A percentile compares a stretch with the other conserved stretches of the same genome.
These are phyloP conservation scores for Orbilia brochopaga DNA, from an alignment of 2,329 filamentous ascomycete genomes.

Conservation along the genomic window DNA sequence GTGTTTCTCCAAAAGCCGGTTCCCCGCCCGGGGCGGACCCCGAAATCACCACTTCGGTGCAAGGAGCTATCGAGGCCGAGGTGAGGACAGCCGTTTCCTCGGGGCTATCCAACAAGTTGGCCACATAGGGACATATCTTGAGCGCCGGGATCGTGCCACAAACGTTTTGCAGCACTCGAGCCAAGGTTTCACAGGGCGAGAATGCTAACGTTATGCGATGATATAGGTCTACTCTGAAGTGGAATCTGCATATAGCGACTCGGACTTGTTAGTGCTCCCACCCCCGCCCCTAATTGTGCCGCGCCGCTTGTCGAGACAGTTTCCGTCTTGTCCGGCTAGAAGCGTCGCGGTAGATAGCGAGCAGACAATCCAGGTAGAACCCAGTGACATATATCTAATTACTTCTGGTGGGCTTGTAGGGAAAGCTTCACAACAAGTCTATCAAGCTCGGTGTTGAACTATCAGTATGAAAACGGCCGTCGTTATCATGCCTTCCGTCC, in stretches of 20 bases:
- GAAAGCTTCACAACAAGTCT: slow-evolving; percentile 19
- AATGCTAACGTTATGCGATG: not conserved
- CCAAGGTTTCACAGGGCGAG: not conserved
- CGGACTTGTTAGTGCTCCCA: slow-evolving; percentile 8
- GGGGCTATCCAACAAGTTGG: too few species aligned
- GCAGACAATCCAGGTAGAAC: too few species aligned
- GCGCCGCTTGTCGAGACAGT: too few species aligned
- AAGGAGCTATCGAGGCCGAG: not conserved
- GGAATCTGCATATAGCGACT: slow-evolving; percentile 24
- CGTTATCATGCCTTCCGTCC: slow-evolving; percentile 18
- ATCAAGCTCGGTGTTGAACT: slow-evolving; percentile 11
- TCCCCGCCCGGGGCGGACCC: not conserved
- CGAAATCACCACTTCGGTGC: not conserved
- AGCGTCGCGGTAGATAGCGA: too few species aligned
- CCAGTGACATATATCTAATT: too few species aligned
- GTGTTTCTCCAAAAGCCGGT: not conserved
- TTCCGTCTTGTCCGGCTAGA: too few species aligned
- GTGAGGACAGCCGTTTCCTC: not conserved
- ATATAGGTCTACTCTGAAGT: not conserved
- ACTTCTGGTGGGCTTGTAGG: slow-evolving; percentile 4
- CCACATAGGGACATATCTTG: too few species aligned
- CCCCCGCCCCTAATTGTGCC: too few species aligned
- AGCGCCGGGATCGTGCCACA: not conserved
- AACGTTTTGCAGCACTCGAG: not conserved
- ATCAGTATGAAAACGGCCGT: slow-evolving; percentile 25